Evolutionary conservation across 164 flowering plant genomes (phyloP), one percentile per base, ranked within the genome.

Genomic region (Nymphaea colorata): DNA sequence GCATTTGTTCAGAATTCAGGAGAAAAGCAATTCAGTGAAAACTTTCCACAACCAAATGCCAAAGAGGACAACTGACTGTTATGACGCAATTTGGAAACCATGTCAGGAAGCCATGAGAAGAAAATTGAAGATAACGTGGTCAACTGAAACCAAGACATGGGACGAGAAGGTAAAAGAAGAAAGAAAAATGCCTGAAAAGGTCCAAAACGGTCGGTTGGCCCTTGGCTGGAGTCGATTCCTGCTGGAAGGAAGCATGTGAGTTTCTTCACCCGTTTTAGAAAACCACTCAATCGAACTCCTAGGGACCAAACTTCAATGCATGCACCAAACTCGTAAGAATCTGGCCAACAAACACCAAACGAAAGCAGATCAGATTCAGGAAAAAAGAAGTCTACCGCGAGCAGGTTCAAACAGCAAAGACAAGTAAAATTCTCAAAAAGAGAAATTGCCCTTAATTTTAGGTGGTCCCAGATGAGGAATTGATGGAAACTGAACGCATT

Each of bases 161-260:
- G 8, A 61, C 8, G n/a, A 61, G 64, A 61, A 12, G 6, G 12
- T 65, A 6, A 15, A 25, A 43, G 41, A 14, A 2, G n/a, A 67
- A 4, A 8, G 42, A 55, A 62, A n/a, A 64, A 7, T 61, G 75
- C 80, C 78, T 75, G 69, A 44, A 68, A 75, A 70, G 60, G 70
- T 60, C 73, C 67, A 68, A 51, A 51, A 51, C 72, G 78, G 70
- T 75, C 76, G 75, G 53, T 42, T 73, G 44, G 72, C 66, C 70
- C 80, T 75, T 10, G 78, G 68, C 64, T 72, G 78, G 70, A 64
- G 51, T 70, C 80, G 75, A 55, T 42, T 70, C 67, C 76, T 70
- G 70, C 59, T 53, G 64, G 68, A 43, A 66, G 69, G 65, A 60
- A 75, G 70, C 80, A 78, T 78, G 73, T 64, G 77, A 64, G 67